Conservation (phyloP, 495 filamentous ascomycete species). For the Geoglossum glabrum region DNA sequence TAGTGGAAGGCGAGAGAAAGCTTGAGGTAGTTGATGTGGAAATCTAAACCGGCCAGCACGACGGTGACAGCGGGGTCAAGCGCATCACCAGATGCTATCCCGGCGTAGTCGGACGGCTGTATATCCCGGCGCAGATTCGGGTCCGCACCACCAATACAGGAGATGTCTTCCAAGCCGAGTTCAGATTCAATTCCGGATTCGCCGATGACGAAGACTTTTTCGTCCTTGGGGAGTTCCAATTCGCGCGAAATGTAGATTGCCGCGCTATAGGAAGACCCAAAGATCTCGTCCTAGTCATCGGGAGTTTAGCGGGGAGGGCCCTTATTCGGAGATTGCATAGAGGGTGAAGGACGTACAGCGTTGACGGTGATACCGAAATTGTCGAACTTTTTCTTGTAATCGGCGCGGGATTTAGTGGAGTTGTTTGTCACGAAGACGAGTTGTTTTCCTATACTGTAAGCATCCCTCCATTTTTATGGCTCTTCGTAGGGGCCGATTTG, state of each 20-base stretch:
- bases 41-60: constrained; percentile 78
- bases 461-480: background rate
- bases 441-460: constrained; percentile 50
- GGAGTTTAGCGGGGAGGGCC: background rate
- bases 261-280: constrained; percentile 83
- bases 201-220: constrained; percentile 85
- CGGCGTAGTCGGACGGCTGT: constrained; percentile 53
- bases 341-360: constrained; percentile 23
- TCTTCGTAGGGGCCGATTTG: background rate
- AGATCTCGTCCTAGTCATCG: constrained; percentile 60
- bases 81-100: constrained; percentile 50
- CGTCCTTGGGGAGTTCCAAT: constrained; percentile 53
- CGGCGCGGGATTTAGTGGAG: constrained; percentile 82
- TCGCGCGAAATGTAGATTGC: constrained; percentile 94
- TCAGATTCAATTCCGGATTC: constrained; percentile 85
- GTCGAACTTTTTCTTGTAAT: constrained; percentile 85
- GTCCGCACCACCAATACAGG: constrained; percentile 79
- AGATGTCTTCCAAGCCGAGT: constrained; percentile 51
- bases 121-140: constrained; percentile 55
- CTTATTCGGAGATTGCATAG: background rate
- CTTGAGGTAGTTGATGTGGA: constrained; percentile 88
- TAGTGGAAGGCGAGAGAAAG: too few relatives aligned
- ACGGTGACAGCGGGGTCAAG: constrained; percentile 76
- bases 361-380: constrained; percentile 56
- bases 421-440: constrained; percentile 97